Evolutionary conservation across 2,329 filamentous ascomycete species (phyloP).

Genomic region (Helicocarpus griseus): DNA sequence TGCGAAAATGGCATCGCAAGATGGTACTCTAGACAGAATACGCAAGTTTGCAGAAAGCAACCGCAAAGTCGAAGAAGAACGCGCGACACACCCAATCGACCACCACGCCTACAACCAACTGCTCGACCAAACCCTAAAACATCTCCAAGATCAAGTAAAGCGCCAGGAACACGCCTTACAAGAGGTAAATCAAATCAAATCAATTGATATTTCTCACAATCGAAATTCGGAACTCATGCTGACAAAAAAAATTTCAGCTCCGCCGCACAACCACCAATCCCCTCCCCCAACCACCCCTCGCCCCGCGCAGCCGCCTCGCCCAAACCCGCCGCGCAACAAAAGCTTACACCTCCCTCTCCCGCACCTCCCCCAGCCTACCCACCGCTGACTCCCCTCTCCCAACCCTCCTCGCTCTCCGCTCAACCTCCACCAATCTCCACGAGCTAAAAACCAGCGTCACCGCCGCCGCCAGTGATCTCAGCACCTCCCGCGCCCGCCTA

Average conservation of each 20-base stretch:
- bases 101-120: conserved; percentile 26
- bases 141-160: conserved; percentile 49
- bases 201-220: too few species aligned
- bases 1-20: background rate
- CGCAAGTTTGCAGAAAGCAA: conserved; percentile 24
- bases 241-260: too few species aligned
- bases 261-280: conserved; percentile 8
- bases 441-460: conserved; percentile 54
- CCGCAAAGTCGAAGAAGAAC: conserved; percentile 25
- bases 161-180: conserved; percentile 40
- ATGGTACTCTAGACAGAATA: conserved; percentile 11
- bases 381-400: conserved; percentile 58
- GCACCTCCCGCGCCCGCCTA: conserved; percentile 28
- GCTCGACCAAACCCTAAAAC: conserved; percentile 57
- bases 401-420: conserved; percentile 60
- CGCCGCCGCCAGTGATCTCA: conserved; percentile 32
- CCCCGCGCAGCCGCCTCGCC: conserved; percentile 26
- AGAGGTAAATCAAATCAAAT: conserved; percentile 25
- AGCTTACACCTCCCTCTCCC: conserved; percentile 56
- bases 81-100: conserved; percentile 18
- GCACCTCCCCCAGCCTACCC: conserved; percentile 55
- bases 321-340: conserved; percentile 48
- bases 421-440: conserved; percentile 53
- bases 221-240: too few species aligned
- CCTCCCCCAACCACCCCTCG: conserved; percentile 21